Evolutionary conservation across 495 filamentous ascomycete genomes (phyloP), one percentile per base, ranked within the genome.

Genomic region (Neurospora sp.): DNA sequence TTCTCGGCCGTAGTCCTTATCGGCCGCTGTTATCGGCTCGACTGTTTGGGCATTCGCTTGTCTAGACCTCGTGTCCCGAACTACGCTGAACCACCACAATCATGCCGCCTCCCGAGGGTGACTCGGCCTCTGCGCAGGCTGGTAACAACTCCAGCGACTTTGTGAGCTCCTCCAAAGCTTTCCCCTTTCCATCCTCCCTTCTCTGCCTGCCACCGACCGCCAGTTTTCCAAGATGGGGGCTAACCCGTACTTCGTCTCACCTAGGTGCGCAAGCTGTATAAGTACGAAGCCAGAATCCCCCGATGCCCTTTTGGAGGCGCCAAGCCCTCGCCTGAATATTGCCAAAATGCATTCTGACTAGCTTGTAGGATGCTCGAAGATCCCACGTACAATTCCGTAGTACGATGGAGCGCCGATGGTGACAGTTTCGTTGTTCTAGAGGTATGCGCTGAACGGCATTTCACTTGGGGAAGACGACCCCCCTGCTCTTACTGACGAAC

Each of bases 381-480:
- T 79, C 94, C 94, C 35, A 90, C 93, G 70, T 97, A 99, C 80
- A 89, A 94, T 71, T 89, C 90, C 69, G 94, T 98, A 72, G 96
- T 98, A 61, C 89, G 96, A 81, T 99, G 96, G 96, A 95, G 94
- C 73, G 91, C 97, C 76, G 90, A 93, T 72, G 94, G 93, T 69
- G 93, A 97, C 79, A 97, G 94, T 80, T 99, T 99, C 78, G 96
- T 99, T 69, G 96, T 99, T 68, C 85, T 99, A 70, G 96, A 99
- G 90, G 95, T 97, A 89, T 74, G 82, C 80, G 22, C n/a, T n/a
- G 59, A 38, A 31, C 42, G 59, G 22, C 16, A 27, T 10, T n/a
- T 18, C 72, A 69, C 59, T 74, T 42, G 74, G 73, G 70, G 40
- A 35, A 40, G 61, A 71, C 44, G 22, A 16, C 3, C 72, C 31